Evolutionary conservation across 2,329 filamentous ascomycete genomes (phyloP).

Genomic region (Pestalotiopsis fici): DNA sequence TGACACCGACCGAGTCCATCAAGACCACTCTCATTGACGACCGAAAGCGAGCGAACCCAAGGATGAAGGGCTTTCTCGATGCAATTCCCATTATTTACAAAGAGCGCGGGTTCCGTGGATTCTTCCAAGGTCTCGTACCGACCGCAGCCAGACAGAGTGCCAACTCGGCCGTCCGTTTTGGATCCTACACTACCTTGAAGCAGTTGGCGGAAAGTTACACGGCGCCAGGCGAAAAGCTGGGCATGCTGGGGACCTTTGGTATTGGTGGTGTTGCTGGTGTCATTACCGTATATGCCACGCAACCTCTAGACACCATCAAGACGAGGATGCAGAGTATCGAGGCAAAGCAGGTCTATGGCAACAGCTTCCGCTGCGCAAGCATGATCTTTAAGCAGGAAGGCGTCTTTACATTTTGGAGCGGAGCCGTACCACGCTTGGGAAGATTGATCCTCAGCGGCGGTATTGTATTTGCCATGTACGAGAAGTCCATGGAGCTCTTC

Average conservation of each 20-base stretch:
- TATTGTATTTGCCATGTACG: slow-evolving; percentile 98
- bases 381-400: slow-evolving; percentile 90
- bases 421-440: slow-evolving; percentile 82
- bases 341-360: slow-evolving; percentile 78
- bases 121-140: slow-evolving; percentile 96
- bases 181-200: slow-evolving; percentile 85
- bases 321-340: slow-evolving; percentile 98
- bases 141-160: slow-evolving; percentile 94
- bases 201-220: slow-evolving; percentile 92
- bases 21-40: slow-evolving; percentile 99
- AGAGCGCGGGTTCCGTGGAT: slow-evolving; percentile 85
- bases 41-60: slow-evolving; percentile 80
- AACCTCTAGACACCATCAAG: slow-evolving; percentile 89
- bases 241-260: slow-evolving; percentile 82
- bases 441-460: slow-evolving; percentile 88
- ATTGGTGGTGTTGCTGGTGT: slow-evolving; percentile 87
- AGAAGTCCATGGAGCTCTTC: slow-evolving; percentile 93
- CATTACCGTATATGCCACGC: slow-evolving; percentile 82
- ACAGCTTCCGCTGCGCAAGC: slow-evolving; percentile 80
- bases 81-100: slow-evolving; percentile 84
- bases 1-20: slow-evolving; percentile 96
- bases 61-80: slow-evolving; percentile 90
- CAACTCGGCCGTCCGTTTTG: slow-evolving; percentile 90
- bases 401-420: slow-evolving; percentile 88
- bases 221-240: slow-evolving; percentile 91